phyloP scores from a whole-genome alignment of 768 basidiomycete genomes.

The Leccinum ochraceum region DNA sequence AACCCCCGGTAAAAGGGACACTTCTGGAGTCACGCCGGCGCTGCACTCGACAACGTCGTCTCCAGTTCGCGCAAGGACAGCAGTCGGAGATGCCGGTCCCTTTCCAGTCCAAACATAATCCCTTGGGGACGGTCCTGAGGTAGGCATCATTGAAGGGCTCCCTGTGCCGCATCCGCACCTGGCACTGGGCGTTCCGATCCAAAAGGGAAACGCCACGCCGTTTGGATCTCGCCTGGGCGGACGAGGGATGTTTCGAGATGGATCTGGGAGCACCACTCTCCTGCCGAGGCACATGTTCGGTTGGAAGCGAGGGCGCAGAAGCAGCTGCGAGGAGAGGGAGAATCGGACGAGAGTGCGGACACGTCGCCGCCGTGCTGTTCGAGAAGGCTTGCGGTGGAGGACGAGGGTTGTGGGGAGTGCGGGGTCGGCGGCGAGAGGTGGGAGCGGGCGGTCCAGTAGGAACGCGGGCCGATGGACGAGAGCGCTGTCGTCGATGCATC shows the following conservation, averaged over 20 bases:
- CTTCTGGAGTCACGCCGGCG: conserved; percentile 52
- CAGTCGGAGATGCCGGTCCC: conserved; percentile 52
- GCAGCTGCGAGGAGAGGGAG: conserved; percentile 21
- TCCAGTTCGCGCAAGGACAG: conserved; percentile 66
- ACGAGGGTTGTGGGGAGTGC: conserved; percentile 7
- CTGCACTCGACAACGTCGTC: conserved; percentile 61
- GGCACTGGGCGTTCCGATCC: conserved; percentile 12
- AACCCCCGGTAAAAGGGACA: conserved; percentile 20
- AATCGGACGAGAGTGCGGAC: conserved; percentile 26
- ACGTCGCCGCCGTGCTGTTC: conserved; percentile 13
- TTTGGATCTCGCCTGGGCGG: conserved; percentile 8
- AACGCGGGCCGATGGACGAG: conserved; percentile 23
- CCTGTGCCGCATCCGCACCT: conserved; percentile 13
- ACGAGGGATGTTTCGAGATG: conserved; percentile 25
- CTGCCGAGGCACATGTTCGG: conserved; percentile 7
- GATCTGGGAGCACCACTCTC: conserved; percentile 20
- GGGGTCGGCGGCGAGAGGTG: conserved; percentile 10
- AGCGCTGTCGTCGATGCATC: conserved; percentile 22
- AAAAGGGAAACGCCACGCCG: conserved; percentile 17
- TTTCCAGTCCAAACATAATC: conserved; percentile 20
- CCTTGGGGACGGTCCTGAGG: not conserved
- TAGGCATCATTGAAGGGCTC: conserved; percentile 26
- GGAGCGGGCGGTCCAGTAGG: conserved; percentile 25
- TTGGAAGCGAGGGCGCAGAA: conserved; percentile 12
- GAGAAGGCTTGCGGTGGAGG: conserved; percentile 19